These are phyloP conservation scores for Neofusicoccum kwambonambiense DNA, from an alignment of 2,329 filamentous ascomycete genomes.

Conservation along the genomic window DNA sequence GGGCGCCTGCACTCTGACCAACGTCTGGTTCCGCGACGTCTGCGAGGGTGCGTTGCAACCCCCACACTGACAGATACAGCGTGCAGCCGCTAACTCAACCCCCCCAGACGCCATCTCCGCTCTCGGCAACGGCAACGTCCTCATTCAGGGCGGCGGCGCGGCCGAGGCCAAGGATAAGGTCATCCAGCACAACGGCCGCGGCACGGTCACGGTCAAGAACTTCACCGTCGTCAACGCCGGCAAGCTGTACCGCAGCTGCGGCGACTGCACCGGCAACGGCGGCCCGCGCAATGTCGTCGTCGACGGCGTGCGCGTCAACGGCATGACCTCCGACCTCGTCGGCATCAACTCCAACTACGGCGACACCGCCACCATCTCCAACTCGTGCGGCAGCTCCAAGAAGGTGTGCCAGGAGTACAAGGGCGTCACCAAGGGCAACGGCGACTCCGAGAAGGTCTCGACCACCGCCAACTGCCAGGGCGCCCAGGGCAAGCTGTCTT, in stretches of 20 bases:
- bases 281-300: slow-evolving; percentile 41
- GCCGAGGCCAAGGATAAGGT: slow-evolving; percentile 30
- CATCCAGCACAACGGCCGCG: slow-evolving; percentile 33
- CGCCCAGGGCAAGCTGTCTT: slow-evolving; percentile 21
- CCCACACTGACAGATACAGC: slow-evolving; percentile 18
- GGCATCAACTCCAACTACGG: slow-evolving; percentile 51
- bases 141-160: slow-evolving; percentile 27
- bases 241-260: slow-evolving; percentile 33
- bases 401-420: slow-evolving; percentile 27
- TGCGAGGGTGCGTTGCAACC: slow-evolving; percentile 31
- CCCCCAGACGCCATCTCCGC: slow-evolving; percentile 33
- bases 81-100: slow-evolving; percentile 30
- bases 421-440: slow-evolving; percentile 18
- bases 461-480: slow-evolving; percentile 14
- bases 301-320: slow-evolving; percentile 30
- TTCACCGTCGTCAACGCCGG: slow-evolving; percentile 30
- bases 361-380: slow-evolving; percentile 45
- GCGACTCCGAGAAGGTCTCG: not conserved
- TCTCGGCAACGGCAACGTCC: slow-evolving; percentile 27
- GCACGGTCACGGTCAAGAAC: slow-evolving; percentile 32
- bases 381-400: slow-evolving; percentile 32
- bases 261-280: slow-evolving; percentile 31
- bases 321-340: slow-evolving; percentile 22
- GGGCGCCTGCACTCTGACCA: slow-evolving; percentile 48
- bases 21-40: slow-evolving; percentile 31